Evolutionary conservation across 805 yeast species (phyloP).

Genomic region (Jamesozyma rosinii): DNA sequence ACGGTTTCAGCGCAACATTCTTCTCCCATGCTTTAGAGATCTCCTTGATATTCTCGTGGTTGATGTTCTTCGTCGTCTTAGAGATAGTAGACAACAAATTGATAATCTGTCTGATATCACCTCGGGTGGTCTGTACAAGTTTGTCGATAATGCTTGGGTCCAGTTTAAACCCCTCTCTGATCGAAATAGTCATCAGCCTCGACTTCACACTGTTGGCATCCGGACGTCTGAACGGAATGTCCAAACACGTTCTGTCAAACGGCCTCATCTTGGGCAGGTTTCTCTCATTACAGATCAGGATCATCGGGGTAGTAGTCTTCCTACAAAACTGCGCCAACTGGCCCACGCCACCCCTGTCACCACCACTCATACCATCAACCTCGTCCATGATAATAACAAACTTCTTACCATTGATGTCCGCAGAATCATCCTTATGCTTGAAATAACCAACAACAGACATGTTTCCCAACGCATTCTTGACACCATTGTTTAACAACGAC

Average conservation of each 20-base stretch:
- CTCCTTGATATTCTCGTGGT: slow-evolving; percentile 48
- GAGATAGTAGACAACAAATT: slow-evolving; percentile 81
- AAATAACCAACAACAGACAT: slow-evolving; percentile 78
- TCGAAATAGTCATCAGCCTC: slow-evolving; percentile 82
- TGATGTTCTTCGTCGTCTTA: slow-evolving; percentile 53
- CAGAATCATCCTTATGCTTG: slow-evolving; percentile 28
- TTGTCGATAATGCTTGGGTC: slow-evolving; percentile 77
- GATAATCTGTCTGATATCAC: slow-evolving; percentile 91
- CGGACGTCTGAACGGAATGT: slow-evolving; percentile 83
- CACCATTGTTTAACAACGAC: slow-evolving; percentile 54
- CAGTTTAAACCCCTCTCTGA: slow-evolving; percentile 68
- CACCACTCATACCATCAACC: slow-evolving; percentile 98
- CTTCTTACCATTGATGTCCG: slow-evolving; percentile 38
- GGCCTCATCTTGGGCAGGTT: slow-evolving; percentile 92
- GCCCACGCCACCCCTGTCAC: slow-evolving; percentile 98
- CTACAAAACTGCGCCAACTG: slow-evolving; percentile 81
- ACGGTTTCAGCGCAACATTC: slow-evolving; percentile 82
- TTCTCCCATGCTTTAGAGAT: slow-evolving; percentile 75
- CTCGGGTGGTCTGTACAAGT: slow-evolving; percentile 72
- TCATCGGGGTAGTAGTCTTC: slow-evolving; percentile 80
- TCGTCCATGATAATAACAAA: slow-evolving; percentile 94
- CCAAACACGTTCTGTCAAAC: slow-evolving; percentile 73
- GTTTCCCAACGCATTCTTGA: slow-evolving; percentile 66
- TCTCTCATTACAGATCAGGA: slow-evolving; percentile 88
- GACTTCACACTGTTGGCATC: slow-evolving; percentile 71